Conservation (phyloP, 2,329 filamentous ascomycete genomes). For the Nectriaceae sp. region DNA sequence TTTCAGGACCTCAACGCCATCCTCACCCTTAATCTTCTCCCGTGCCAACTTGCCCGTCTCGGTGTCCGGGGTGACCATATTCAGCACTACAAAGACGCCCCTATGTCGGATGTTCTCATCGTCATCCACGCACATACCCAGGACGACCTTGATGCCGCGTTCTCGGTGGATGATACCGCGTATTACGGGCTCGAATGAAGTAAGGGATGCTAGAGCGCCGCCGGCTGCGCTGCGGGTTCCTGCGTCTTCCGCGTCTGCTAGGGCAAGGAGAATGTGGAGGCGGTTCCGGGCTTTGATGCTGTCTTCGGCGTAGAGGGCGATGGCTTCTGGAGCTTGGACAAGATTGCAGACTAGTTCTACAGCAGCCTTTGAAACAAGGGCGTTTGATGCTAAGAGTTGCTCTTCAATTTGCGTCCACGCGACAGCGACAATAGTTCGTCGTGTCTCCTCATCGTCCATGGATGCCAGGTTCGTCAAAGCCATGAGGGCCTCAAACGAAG, state of each 20-base stretch:
- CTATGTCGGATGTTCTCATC: slow-evolving; percentile 69
- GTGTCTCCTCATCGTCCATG: slow-evolving; percentile 65
- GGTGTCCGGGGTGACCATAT: slow-evolving; percentile 69
- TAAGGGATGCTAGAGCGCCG: slow-evolving; percentile 83
- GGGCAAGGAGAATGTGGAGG: slow-evolving; percentile 80
- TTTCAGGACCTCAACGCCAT: slow-evolving; percentile 69
- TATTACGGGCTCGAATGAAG: slow-evolving; percentile 75
- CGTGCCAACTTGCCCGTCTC: slow-evolving; percentile 63
- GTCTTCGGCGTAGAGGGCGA: slow-evolving; percentile 69
- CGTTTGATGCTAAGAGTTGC: slow-evolving; percentile 74
- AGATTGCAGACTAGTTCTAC: slow-evolving; percentile 93
- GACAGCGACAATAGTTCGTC: slow-evolving; percentile 69
- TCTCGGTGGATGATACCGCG: slow-evolving; percentile 69
- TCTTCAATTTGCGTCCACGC: slow-evolving; percentile 82
- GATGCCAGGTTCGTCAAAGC: slow-evolving; percentile 94
- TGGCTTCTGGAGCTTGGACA: slow-evolving; percentile 67
- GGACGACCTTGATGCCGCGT: slow-evolving; percentile 72
- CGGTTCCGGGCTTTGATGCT: slow-evolving; percentile 69
- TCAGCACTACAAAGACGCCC: slow-evolving; percentile 74
- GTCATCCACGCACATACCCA: slow-evolving; percentile 77
- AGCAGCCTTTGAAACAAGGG: slow-evolving; percentile 76
- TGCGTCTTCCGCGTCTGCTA: slow-evolving; percentile 82
- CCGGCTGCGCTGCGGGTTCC: slow-evolving; percentile 82
- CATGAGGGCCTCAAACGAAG: slow-evolving; percentile 86
- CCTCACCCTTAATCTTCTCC: slow-evolving; percentile 60